A percentile compares a stretch with the other conserved stretches of the same genome.
phyloP scores from a whole-genome alignment of 2,329 filamentous ascomycete species.

The Xylaria sp. region DNA sequence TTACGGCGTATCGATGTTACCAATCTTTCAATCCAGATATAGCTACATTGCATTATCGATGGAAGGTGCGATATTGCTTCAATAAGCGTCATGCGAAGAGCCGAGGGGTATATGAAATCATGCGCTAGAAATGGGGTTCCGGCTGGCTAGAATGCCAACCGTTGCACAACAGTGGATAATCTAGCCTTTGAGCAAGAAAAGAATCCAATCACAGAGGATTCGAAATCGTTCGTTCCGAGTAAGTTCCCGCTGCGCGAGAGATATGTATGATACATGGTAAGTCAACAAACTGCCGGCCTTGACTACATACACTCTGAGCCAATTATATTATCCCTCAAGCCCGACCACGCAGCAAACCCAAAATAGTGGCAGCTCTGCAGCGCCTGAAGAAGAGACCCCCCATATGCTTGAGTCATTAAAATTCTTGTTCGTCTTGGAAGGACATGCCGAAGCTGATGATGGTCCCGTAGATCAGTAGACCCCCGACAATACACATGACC shows the following conservation, averaged over 20 bases:
- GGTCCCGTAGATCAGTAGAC: slow-evolving; percentile 94
- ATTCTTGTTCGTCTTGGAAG: slow-evolving; percentile 97
- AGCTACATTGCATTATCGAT: too few species aligned
- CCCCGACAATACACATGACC: slow-evolving; percentile 93
- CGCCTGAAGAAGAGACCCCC: not conserved
- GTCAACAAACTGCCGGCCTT: slow-evolving; percentile 5
- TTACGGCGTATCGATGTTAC: not conserved
- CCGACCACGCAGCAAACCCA: not conserved
- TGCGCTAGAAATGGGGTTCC: not conserved
- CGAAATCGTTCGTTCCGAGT: not conserved
- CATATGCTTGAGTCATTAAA: slow-evolving; percentile 59
- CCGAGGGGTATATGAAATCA: not conserved
- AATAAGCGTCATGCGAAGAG: not conserved
- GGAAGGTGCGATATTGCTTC: not conserved
- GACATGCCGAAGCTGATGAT: slow-evolving; percentile 99
- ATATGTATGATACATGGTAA: slow-evolving; percentile 15
- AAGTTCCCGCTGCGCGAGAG: not conserved
- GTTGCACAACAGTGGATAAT: not conserved
- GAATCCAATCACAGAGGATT: not conserved
- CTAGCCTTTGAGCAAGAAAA: not conserved
- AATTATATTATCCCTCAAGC: slow-evolving; percentile 2
- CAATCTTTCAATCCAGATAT: not conserved
- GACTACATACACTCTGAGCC: slow-evolving; percentile 4
- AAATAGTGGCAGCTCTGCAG: not conserved
- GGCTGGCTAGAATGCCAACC: not conserved